Conservation (phyloP, 352 stramenopile species). For the Globisporangium paroecandrum region DNA sequence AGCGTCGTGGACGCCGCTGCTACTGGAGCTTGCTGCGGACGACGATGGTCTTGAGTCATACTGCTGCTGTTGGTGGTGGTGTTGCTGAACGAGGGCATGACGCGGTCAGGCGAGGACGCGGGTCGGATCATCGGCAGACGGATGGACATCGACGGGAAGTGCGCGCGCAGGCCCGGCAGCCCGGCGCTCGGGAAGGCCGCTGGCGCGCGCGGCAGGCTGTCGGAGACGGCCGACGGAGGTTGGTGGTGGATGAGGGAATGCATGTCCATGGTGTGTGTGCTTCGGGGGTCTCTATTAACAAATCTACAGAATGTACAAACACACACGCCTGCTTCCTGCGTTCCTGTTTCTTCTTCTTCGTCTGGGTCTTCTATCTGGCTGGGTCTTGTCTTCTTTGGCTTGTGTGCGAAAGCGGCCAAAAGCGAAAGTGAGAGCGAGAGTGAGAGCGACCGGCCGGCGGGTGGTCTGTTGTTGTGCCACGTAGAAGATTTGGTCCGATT, state of each 20-base stretch:
- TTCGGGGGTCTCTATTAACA: constrained; percentile 11
- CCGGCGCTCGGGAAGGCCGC: constrained; percentile 23
- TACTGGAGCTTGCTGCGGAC: constrained; percentile 19
- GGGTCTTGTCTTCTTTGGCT: neutral
- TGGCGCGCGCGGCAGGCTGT: constrained; percentile 13
- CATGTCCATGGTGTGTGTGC: constrained; percentile 55
- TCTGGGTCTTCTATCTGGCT: neutral
- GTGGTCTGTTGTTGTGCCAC: neutral
- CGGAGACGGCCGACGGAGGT: constrained; percentile 24
- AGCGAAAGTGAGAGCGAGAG: constrained; percentile 9
- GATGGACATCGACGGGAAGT: constrained; percentile 48
- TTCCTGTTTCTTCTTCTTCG: neutral
- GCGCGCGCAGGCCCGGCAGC: constrained; percentile 35
- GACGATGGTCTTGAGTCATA: constrained; percentile 12
- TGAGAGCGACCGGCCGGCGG: neutral
- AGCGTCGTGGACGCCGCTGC: constrained; percentile 28
- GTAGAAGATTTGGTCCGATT: constrained; percentile 2
- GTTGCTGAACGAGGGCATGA: neutral
- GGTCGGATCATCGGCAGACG: constrained; percentile 32
- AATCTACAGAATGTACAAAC: constrained; percentile 5
- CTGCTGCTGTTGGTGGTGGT: neutral
- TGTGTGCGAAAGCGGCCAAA: constrained; percentile 8
- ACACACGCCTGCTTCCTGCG: neutral
- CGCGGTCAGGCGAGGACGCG: constrained; percentile 6
- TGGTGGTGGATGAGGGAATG: constrained; percentile 61